A percentile compares a stretch with the other conserved stretches of the same genome.
phyloP scores from a whole-genome alignment of 495 filamentous ascomycete genomes.

The Cercophora newfieldiana region DNA sequence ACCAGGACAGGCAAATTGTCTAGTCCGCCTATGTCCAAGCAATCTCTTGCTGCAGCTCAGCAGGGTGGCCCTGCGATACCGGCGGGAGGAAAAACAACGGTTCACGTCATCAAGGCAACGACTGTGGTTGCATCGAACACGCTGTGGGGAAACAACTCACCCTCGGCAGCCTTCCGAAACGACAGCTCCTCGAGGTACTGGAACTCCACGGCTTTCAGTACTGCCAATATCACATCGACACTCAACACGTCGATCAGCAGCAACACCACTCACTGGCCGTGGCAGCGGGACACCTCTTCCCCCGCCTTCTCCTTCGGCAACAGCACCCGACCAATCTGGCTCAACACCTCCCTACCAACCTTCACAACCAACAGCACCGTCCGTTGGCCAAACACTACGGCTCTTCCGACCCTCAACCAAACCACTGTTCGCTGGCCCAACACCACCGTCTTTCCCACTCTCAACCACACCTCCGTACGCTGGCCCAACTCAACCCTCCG shows the following conservation, averaged over 20 bases:
- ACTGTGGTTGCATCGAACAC: background rate
- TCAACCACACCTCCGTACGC: conserved; percentile 30
- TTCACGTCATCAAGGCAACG: conserved; percentile 12
- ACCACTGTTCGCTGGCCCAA: conserved; percentile 22
- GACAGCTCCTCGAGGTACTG: conserved; percentile 10
- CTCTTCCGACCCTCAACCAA: conserved; percentile 13
- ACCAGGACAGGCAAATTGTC: too few species aligned
- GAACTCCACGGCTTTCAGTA: conserved; percentile 13
- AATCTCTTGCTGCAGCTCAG: background rate
- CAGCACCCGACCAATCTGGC: conserved; percentile 13
- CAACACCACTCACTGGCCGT: conserved; percentile 15
- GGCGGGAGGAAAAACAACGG: background rate
- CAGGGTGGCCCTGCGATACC: background rate
- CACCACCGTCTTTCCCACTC: conserved; percentile 19
- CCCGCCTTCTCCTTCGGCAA: background rate
- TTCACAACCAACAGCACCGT: conserved; percentile 21
- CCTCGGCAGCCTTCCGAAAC: background rate
- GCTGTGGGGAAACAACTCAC: conserved; percentile 8
- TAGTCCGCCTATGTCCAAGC: too few species aligned
- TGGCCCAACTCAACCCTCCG: conserved; percentile 23
- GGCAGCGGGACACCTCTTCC: conserved; percentile 9
- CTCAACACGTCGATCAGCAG: background rate
- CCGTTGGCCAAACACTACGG: conserved; percentile 28
- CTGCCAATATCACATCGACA: background rate
- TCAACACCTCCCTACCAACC: conserved; percentile 28